phyloP scores from a whole-genome alignment of 495 filamentous ascomycete species.

The Lasiosphaeria miniovina region DNA sequence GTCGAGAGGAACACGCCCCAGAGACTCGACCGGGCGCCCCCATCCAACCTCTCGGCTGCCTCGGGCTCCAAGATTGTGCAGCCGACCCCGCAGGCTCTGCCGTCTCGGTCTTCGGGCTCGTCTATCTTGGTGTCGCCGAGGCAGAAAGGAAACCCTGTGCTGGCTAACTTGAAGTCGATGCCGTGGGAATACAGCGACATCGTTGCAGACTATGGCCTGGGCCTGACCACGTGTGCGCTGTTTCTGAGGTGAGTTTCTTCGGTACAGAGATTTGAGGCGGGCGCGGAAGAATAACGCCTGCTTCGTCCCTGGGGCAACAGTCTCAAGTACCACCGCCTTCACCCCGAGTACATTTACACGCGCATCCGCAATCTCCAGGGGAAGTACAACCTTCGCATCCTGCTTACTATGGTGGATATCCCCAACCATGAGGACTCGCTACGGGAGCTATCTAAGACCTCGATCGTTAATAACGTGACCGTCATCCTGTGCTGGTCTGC shows the following conservation, averaged over 20 bases:
- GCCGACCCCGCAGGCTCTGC: constrained; percentile 79
- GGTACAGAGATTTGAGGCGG: background rate
- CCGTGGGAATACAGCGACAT: constrained; percentile 98
- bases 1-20: constrained; percentile 42
- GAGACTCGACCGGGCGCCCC: constrained; percentile 40
- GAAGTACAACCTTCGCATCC: constrained; percentile 77
- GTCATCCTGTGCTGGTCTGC: constrained; percentile 91
- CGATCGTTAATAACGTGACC: constrained; percentile 84
- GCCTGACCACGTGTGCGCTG: constrained; percentile 81
- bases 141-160: constrained; percentile 93
- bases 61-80: constrained; percentile 63
- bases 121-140: constrained; percentile 77
- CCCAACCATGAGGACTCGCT: constrained; percentile 74
- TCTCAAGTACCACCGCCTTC: constrained; percentile 94
- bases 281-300: background rate
- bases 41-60: constrained; percentile 22
- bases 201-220: constrained; percentile 86
- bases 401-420: constrained; percentile 92
- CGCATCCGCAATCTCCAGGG: constrained; percentile 76
- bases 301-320: constrained; percentile 34
- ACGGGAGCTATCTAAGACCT: constrained; percentile 80
- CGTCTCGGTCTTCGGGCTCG: constrained; percentile 63
- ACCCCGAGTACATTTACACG: constrained; percentile 97
- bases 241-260: constrained; percentile 57
- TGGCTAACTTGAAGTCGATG: constrained; percentile 75